Percentiles rank a stretch among this genome's conserved stretches.
phyloP scores from a whole-genome alignment of 169 alveolate genomes.

The Babesia gibsoni region DNA sequence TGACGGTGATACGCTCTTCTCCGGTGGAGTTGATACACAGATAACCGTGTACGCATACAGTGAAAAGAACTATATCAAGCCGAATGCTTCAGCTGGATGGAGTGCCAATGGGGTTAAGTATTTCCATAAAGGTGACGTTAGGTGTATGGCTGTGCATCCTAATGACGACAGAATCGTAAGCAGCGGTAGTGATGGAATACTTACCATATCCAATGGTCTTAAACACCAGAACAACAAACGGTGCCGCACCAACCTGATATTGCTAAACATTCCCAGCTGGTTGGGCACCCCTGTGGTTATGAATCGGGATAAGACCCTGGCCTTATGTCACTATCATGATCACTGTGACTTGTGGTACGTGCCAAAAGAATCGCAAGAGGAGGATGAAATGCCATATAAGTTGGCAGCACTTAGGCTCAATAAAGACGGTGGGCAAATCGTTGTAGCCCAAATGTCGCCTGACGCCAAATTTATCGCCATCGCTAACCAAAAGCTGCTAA shows the following conservation, averaged over 20 bases:
- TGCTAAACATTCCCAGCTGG: slow-evolving; percentile 43
- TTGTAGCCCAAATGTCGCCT: slow-evolving; percentile 42
- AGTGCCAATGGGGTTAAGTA: slow-evolving; percentile 49
- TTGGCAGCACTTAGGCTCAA: slow-evolving; percentile 39
- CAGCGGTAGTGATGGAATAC: slow-evolving; percentile 49
- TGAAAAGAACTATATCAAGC: slow-evolving; percentile 7
- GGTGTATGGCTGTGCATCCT: slow-evolving; percentile 44
- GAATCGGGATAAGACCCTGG: slow-evolving; percentile 39
- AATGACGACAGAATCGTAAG: slow-evolving; percentile 30
- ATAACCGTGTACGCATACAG: slow-evolving; percentile 57
- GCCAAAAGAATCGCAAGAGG: slow-evolving; percentile 32
- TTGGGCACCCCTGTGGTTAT: slow-evolving; percentile 30
- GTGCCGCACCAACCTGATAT: slow-evolving; percentile 34
- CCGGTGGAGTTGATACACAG: slow-evolving; percentile 59
- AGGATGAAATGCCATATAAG: slow-evolving; percentile 39
- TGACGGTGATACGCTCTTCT: slow-evolving; percentile 48
- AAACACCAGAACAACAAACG: slow-evolving; percentile 34
- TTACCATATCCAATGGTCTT: slow-evolving; percentile 23
- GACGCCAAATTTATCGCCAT: slow-evolving; percentile 37
- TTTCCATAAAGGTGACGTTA: slow-evolving; percentile 36
- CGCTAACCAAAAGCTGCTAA: slow-evolving; percentile 38
- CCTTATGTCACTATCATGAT: slow-evolving; percentile 34
- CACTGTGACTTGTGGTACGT: slow-evolving; percentile 64
- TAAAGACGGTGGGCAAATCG: slow-evolving; percentile 43
- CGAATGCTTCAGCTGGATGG: slow-evolving; percentile 32